These are phyloP conservation scores for Aspergillus nanangensis DNA, from an alignment of 495 filamentous ascomycete species.

Conservation along the genomic window DNA sequence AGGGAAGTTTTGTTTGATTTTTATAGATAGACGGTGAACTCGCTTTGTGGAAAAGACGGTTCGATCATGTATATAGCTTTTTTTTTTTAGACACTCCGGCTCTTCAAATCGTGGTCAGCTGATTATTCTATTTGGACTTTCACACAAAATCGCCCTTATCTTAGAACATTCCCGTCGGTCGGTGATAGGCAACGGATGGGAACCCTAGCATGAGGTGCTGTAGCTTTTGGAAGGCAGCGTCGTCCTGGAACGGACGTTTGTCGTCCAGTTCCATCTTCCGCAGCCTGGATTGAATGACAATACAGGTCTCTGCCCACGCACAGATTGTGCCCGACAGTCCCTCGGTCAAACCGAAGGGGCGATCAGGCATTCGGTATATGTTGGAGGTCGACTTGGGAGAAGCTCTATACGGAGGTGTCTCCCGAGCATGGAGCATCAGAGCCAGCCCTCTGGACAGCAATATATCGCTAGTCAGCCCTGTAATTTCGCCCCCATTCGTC, in stretches of 20 bases:
- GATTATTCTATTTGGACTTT: background rate
- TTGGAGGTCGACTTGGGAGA: slow-evolving; percentile 10
- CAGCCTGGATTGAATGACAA: slow-evolving; percentile 29
- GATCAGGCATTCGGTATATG: slow-evolving; percentile 42
- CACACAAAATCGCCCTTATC: background rate
- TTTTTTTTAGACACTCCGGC: background rate
- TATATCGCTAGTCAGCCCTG: slow-evolving; percentile 27
- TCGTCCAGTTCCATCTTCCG: slow-evolving; percentile 27
- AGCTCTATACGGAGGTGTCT: slow-evolving; percentile 36
- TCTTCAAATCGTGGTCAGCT: no score
- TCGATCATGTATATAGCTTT: background rate
- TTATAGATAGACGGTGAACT: no score
- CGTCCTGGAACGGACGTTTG: slow-evolving; percentile 13
- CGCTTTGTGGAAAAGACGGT: no score
- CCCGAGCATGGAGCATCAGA: slow-evolving; percentile 36
- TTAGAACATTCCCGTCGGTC: slow-evolving; percentile 14
- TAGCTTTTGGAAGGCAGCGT: slow-evolving; percentile 9
- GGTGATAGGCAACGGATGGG: slow-evolving; percentile 17
- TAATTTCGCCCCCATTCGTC: background rate
- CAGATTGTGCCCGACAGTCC: slow-evolving; percentile 43
- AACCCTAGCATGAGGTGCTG: slow-evolving; percentile 18
- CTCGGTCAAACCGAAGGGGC: slow-evolving; percentile 39
- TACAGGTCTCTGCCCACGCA: slow-evolving; percentile 44
- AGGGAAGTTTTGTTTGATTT: no score
- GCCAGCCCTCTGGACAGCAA: slow-evolving; percentile 40